Conservation (phyloP, 2,329 filamentous ascomycete species). For the Colletotrichum shisoi region DNA sequence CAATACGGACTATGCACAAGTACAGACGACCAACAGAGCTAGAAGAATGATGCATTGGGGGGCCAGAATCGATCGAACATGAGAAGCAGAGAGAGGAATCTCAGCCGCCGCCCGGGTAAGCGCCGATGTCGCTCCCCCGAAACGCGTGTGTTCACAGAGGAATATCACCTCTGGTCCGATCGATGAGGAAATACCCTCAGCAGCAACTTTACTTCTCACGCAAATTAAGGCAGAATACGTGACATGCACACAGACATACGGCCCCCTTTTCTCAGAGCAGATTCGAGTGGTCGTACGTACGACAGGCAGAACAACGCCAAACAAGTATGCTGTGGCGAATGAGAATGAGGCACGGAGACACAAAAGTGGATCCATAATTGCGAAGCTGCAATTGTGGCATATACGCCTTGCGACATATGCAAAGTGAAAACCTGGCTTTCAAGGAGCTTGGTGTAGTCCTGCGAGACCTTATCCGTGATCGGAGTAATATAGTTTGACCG, state of each 20-base stretch:
- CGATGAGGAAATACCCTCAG: no score
- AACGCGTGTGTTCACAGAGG: no score
- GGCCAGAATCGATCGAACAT: not conserved
- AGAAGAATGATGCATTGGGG: not conserved
- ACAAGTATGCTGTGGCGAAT: no score
- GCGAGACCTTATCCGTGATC: not conserved
- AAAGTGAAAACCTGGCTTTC: not conserved
- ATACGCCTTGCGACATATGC: no score
- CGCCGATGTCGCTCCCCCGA: not conserved
- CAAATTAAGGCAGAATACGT: not conserved
- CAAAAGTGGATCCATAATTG: no score
- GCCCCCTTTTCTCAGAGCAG: not conserved
- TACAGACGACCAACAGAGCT: not conserved
- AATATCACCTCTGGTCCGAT: no score
- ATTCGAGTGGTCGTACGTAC: not conserved
- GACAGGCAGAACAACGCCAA: slow-evolving; percentile 1
- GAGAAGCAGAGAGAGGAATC: not conserved
- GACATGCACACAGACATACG: not conserved
- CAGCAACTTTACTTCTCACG: no score
- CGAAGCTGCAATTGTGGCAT: no score
- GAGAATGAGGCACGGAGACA: no score
- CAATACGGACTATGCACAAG: not conserved
- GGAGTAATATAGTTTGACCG: slow-evolving; percentile 3
- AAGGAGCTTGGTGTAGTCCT: not conserved
- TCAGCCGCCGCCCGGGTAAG: not conserved